Conservation (phyloP, 164 flowering plant species). For the Nymphaea colorata region DNA sequence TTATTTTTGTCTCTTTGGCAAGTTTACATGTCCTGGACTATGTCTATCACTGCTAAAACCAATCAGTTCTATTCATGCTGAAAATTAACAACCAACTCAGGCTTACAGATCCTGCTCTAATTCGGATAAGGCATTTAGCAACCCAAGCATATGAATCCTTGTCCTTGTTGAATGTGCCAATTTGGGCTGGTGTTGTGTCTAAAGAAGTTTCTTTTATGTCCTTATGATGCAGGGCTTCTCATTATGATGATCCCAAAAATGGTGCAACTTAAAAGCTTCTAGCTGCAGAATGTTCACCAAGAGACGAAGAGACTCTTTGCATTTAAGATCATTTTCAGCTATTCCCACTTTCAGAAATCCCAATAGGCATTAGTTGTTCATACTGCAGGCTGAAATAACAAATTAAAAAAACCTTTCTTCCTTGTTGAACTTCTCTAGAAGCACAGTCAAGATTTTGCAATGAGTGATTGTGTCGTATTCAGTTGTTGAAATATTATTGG, state of each 20-base stretch:
- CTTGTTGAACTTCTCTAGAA: no score
- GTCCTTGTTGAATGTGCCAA: background rate
- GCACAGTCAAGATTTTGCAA: no score
- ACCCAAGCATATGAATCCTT: background rate
- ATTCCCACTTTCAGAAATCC: no score
- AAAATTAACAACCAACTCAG: background rate
- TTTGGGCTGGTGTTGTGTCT: background rate
- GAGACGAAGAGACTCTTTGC: slow-evolving; percentile 2
- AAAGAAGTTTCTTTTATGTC: background rate
- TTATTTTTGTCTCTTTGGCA: no score
- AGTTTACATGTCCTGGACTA: background rate
- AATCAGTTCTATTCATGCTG: background rate
- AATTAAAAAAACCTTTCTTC: no score
- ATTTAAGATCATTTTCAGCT: no score
- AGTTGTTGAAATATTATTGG: no score
- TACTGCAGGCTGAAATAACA: no score
- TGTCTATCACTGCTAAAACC: background rate
- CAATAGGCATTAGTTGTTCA: no score
- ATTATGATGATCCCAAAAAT: slow-evolving; percentile 31
- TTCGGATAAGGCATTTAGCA: background rate
- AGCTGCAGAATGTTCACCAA: slow-evolving; percentile 82
- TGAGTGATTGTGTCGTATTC: no score
- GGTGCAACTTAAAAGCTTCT: slow-evolving; percentile 61
- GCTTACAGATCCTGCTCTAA: no score
- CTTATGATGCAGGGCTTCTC: slow-evolving; percentile 56